Base-by-base conservation (phyloP, 257 asterid species). In the Knoxia roxburghii region DNA sequence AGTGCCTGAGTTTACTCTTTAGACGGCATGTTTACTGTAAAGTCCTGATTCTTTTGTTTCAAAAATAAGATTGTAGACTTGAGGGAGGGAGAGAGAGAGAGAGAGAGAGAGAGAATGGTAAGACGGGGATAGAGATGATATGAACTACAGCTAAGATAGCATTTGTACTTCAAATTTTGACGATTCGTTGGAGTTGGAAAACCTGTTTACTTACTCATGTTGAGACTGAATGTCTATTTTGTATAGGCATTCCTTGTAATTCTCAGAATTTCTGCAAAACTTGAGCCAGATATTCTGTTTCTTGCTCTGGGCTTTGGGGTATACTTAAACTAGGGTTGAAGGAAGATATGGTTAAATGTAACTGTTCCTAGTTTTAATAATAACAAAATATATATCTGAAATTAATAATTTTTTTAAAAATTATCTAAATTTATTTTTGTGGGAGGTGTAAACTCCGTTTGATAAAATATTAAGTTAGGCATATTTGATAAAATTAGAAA, bases 81-180 rank as follows among this genome's bases (percentile, higher is more conserved):
- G 29, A 26, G 5, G 37, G 29, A 23, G n/a, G n/a, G n/a, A n/a
- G n/a, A n/a, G n/a, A n/a, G n/a, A n/a, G n/a, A n/a, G n/a, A n/a
- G n/a, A n/a, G n/a, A 37, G 41, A 37, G 53, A 17, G 52, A 33
- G 48, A 51, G 20, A 48, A 46, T 51, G 40, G 46, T 20, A 37
- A 12, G 43, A 67, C 52, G 49, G 54, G 30, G 15, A 68, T 29
- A 54, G 46, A 26, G 64, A 55, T 20, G 48, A 68, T 61, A 65
- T 20, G 29, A 37, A 50, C 33, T 68, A 33, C 54, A 49, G 68
- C 49, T 70, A 63, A 61, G 43, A 26, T 27, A 60, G 30, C 37
- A 30, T 37, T 12, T 69, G 63, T 70, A 61, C 45, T 50, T 23
- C 49, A 50, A 49, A 61, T 70, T 69, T 70, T 70, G 74, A 70